Evolutionary conservation across 257 asterid species (phyloP), one percentile per base, ranked within the genome.

Genomic region (Linderniella brevidens): DNA sequence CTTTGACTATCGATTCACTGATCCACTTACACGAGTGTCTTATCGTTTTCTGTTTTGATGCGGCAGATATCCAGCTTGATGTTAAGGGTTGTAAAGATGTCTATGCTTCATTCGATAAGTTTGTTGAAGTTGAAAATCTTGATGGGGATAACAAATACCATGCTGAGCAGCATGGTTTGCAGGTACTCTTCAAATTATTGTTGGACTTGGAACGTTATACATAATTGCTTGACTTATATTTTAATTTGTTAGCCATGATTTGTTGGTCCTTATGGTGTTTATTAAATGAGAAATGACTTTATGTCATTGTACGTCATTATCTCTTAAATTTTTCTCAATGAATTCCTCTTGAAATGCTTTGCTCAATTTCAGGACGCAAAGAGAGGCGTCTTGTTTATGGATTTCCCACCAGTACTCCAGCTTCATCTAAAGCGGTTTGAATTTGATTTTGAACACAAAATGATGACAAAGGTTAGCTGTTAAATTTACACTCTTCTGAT

Each of bases 401-500:
- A 82, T 63, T 77, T 81, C 66, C 93, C 90, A 53, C 90, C 86
- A 35, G 93, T 81, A 57, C 93, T 81, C 52, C 82, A 81, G 75
- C 90, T 81, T 62, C 90, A 75, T 73, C 58, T 78, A 48, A 82
- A 82, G 54, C 73, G 93, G 58, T 82, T 82, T 53, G 93, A 82
- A 58, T 82, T 78, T 48, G 93, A 82, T 62, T 82, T 82, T 65
- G 60, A 68, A 56, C 80, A 83, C 48, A 92, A 82, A 58, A 68
- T 80, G 17, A 82, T 82, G 93, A 85, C 78, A 50, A 82, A 82
- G 93, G 93, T 39, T 39, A 10, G 3, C 15, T 39, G 9, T 39
- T 11, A 39, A 10, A 39, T 11, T 11, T 1, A 2, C 15, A 39
- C 4, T 10, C 9, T 39, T 13, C 15, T 10, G 1, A 13, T 11